Conservation (phyloP, 202 grass and related monocot species). For the Carex arenaria region DNA sequence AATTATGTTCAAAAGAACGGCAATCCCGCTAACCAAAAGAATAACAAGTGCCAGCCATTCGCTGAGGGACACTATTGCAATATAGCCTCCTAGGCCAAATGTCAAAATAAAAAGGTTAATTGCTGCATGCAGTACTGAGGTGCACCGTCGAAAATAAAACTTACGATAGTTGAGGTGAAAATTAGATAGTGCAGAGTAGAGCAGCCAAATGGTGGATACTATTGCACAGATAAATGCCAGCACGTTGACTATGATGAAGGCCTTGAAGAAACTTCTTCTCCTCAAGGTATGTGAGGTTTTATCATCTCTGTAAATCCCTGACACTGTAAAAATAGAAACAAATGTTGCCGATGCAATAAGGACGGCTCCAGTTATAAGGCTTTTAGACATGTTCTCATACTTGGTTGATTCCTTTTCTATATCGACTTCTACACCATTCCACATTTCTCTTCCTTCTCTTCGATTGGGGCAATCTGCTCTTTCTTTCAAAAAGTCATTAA, state of each 20-base stretch:
- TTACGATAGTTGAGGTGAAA: conserved; percentile 33
- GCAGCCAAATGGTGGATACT: conserved; percentile 48
- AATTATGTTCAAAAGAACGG: neutral
- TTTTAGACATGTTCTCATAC: conserved; percentile 50
- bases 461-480: neutral
- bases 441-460: neutral
- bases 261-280: conserved; percentile 55
- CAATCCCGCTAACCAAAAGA: neutral
- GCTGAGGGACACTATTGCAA: neutral
- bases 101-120: neutral
- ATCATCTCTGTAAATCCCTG: conserved; percentile 36
- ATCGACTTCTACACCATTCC: neutral
- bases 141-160: conserved; percentile 29
- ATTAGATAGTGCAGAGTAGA: conserved; percentile 35
- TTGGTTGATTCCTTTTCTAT: conserved; percentile 39
- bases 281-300: conserved; percentile 38
- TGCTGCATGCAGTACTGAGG: neutral
- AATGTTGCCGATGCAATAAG: conserved; percentile 66
- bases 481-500: neutral
- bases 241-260: conserved; percentile 47
- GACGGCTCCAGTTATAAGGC: conserved; percentile 42
- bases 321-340: conserved; percentile 49
- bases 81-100: neutral
- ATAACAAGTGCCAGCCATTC: neutral
- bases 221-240: conserved; percentile 58